These are phyloP conservation scores for Acacia concinna DNA, from an alignment of 331 rosid species.

Conservation along the genomic window DNA sequence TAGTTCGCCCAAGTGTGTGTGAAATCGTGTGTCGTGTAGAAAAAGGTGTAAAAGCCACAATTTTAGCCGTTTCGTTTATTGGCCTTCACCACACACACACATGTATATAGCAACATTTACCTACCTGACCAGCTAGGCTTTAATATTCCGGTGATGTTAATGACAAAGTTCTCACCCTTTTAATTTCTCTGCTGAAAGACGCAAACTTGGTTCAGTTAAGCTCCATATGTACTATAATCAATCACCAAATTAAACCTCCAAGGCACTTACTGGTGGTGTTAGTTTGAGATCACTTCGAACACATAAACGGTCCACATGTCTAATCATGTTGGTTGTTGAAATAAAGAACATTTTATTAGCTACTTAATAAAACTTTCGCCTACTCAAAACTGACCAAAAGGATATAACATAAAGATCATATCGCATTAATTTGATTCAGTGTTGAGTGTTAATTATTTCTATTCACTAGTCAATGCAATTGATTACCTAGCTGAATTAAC, in stretches of 20 bases:
- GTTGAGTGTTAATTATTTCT: constrained; percentile 26
- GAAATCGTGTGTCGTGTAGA: constrained; percentile 4
- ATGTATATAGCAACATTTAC: background rate
- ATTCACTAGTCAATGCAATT: constrained; percentile 33
- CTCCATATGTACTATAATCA: constrained; percentile 14
- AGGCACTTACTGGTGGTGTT: constrained; percentile 35
- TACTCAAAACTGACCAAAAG: constrained; percentile 35
- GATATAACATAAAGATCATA: background rate
- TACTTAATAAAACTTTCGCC: constrained; percentile 48
- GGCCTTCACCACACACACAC: background rate
- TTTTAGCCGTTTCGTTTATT: constrained; percentile 6
- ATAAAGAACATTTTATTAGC: constrained; percentile 46
- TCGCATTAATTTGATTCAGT: constrained; percentile 35
- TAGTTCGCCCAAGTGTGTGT: background rate
- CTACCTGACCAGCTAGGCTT: background rate
- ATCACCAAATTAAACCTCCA: constrained; percentile 32
- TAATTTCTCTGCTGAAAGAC: constrained; percentile 10
- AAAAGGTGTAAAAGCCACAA: constrained; percentile 29
- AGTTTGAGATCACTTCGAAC: constrained; percentile 34
- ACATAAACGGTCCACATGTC: constrained; percentile 74
- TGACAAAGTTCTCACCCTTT: constrained; percentile 17
- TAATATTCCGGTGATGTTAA: constrained; percentile 12
- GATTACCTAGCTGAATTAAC: constrained; percentile 32
- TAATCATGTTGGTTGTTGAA: constrained; percentile 90
- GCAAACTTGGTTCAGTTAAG: constrained; percentile 24